phyloP scores from a whole-genome alignment of 2,329 filamentous ascomycete species.

The Juglanconis juglandina region DNA sequence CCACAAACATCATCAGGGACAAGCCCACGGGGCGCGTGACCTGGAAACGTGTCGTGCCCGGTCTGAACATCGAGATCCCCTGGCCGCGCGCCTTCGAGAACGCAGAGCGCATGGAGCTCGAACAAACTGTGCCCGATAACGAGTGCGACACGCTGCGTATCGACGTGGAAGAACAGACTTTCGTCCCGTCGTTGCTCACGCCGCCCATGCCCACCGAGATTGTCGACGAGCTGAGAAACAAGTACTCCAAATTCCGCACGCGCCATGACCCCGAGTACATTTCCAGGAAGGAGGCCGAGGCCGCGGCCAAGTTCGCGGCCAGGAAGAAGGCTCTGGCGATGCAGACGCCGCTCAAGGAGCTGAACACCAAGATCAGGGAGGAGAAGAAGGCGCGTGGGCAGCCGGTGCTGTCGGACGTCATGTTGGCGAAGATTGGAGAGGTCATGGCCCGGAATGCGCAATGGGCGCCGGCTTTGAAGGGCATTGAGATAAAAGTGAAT shows the following conservation, averaged over 20 bases:
- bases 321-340: conserved; percentile 37
- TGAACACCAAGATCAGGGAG: conserved; percentile 52
- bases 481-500: no score
- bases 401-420: conserved; percentile 53
- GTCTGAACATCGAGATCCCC: conserved; percentile 69
- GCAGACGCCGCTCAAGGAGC: conserved; percentile 57
- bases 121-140: conserved; percentile 40
- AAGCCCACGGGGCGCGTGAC: conserved; percentile 44
- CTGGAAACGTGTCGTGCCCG: conserved; percentile 62
- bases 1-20: conserved; percentile 47
- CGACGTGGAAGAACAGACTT: conserved; percentile 71
- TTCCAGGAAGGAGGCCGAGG: conserved; percentile 39
- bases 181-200: conserved; percentile 70
- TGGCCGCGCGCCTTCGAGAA: conserved; percentile 56
- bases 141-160: conserved; percentile 70
- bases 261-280: conserved; percentile 75
- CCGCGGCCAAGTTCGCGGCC: conserved; percentile 33
- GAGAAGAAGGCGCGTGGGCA: conserved; percentile 51
- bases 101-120: conserved; percentile 43
- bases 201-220: conserved; percentile 77
- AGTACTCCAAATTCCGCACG: conserved; percentile 77
- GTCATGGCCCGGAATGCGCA: conserved; percentile 56
- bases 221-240: conserved; percentile 81
- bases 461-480: conserved; percentile 35
- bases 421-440: conserved; percentile 61